Evolutionary conservation across 495 filamentous ascomycete species (phyloP).

Genomic region (Penicillium silybi): DNA sequence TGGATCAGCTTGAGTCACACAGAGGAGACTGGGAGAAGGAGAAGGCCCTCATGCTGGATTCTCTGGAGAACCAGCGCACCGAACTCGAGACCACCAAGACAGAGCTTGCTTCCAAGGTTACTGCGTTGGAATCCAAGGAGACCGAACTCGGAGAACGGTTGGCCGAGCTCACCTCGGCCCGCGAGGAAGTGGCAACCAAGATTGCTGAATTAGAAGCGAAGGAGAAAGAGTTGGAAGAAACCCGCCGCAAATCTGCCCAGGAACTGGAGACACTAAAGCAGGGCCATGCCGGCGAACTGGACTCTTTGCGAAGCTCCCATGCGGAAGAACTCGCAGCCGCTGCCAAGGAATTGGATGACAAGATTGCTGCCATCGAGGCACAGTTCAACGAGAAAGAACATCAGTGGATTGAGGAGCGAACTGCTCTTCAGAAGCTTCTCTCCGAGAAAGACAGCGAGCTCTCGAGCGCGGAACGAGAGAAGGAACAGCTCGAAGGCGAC

Average conservation of each 20-base stretch:
- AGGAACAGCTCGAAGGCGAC: conserved; percentile 44
- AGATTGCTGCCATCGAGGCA: conserved; percentile 37
- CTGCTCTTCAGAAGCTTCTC: conserved; percentile 32
- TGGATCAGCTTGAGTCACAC: conserved; percentile 34
- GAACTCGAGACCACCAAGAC: conserved; percentile 32
- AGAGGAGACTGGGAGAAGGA: conserved; percentile 43
- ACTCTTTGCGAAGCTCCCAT: conserved; percentile 18
- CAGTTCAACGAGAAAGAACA: conserved; percentile 33
- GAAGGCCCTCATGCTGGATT: conserved; percentile 39
- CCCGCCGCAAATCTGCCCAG: conserved; percentile 15
- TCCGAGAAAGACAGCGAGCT: conserved; percentile 38
- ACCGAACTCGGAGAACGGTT: conserved; percentile 23
- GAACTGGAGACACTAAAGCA: conserved; percentile 18
- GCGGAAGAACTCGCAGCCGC: conserved; percentile 27
- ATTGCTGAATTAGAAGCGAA: conserved; percentile 16
- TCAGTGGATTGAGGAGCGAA: conserved; percentile 33
- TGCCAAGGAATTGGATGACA: conserved; percentile 31
- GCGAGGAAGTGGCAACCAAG: conserved; percentile 22
- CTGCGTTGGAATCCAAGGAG: conserved; percentile 20
- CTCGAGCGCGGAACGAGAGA: conserved; percentile 41
- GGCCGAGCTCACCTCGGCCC: conserved; percentile 31
- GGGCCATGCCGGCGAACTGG: conserved; percentile 29
- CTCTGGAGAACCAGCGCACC: conserved; percentile 33
- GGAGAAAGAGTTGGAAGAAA: conserved; percentile 29
- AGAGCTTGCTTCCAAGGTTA: conserved; percentile 34